These are phyloP conservation scores for Mycosarcoma maydis DNA, from an alignment of 1,284 basidiomycete species.

Conservation along the genomic window DNA sequence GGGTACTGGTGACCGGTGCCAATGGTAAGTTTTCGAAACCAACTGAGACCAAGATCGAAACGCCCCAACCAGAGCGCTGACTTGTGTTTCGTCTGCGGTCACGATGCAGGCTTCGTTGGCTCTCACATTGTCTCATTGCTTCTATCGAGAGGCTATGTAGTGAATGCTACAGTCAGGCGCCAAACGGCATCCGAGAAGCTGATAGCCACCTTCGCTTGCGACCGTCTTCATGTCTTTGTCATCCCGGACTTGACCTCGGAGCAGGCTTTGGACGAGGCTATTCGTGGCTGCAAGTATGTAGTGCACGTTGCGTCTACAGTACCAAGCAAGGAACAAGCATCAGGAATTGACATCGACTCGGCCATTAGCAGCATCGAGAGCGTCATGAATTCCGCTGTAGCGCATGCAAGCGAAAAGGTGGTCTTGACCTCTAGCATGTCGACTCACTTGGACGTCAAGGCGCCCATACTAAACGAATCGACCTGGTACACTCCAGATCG, in stretches of 20 bases:
- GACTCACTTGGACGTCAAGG: neutral
- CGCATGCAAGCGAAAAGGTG: neutral
- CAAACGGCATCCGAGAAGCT: neutral
- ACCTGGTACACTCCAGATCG: conserved; percentile 3
- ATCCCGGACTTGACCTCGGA: neutral
- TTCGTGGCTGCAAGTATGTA: neutral
- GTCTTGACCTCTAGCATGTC: conserved; percentile 7
- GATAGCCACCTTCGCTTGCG: neutral
- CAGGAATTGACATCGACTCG: conserved; percentile 1
- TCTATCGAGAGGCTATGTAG: neutral
- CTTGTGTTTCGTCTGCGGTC: no score
- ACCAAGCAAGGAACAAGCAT: neutral
- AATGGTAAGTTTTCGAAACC: neutral
- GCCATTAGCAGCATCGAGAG: neutral
- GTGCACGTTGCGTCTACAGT: conserved; percentile 4
- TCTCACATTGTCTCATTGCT: conserved; percentile 5
- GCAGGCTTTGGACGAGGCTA: neutral
- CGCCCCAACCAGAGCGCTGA: no score
- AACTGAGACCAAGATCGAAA: no score
- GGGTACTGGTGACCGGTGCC: no score
- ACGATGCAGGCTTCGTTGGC: conserved; percentile 3
- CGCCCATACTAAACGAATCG: neutral
- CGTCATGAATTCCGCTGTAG: neutral
- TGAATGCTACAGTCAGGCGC: conserved; percentile 2
- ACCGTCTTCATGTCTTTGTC: conserved; percentile 2